Evolutionary conservation across 2,329 filamentous ascomycete species (phyloP).

Genomic region (Balansia obtecta): DNA sequence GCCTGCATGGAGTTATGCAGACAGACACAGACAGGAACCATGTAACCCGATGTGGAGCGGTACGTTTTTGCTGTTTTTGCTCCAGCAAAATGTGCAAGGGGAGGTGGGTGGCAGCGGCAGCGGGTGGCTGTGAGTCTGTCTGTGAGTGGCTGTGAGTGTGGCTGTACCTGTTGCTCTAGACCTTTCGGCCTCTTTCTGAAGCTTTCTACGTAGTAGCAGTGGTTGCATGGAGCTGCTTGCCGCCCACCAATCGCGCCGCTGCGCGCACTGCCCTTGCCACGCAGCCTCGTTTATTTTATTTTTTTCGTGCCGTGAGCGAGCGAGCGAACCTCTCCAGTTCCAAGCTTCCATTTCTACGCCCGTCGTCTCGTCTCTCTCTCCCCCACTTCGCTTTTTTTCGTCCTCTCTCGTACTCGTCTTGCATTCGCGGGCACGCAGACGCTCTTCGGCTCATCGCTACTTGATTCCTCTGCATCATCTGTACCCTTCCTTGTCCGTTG

Average conservation of each 20-base stretch:
- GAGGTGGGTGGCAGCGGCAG: no score
- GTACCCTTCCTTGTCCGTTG: no score
- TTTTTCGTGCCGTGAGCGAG: background rate
- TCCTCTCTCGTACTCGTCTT: background rate
- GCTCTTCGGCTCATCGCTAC: background rate
- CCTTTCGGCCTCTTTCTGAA: conserved; percentile 8
- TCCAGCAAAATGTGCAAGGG: background rate
- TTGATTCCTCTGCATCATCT: background rate
- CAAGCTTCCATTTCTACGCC: conserved; percentile 2
- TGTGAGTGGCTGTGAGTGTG: no score
- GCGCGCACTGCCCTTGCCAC: background rate
- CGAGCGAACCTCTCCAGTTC: background rate
- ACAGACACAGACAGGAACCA: background rate
- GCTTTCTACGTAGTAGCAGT: conserved; percentile 5
- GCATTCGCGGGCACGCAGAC: background rate
- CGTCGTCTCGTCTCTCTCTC: background rate
- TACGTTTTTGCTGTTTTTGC: background rate
- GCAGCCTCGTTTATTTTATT: conserved; percentile 2
- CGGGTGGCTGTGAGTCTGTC: no score
- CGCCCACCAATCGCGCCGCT: conserved; percentile 1
- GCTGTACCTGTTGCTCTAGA: background rate
- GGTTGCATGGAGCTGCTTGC: background rate
- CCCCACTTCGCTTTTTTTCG: background rate
- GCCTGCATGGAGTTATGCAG: background rate
- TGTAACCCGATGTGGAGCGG: background rate